Base-by-base conservation (phyloP, 306 rosid genomes). In the Cicer judaicum region DNA sequence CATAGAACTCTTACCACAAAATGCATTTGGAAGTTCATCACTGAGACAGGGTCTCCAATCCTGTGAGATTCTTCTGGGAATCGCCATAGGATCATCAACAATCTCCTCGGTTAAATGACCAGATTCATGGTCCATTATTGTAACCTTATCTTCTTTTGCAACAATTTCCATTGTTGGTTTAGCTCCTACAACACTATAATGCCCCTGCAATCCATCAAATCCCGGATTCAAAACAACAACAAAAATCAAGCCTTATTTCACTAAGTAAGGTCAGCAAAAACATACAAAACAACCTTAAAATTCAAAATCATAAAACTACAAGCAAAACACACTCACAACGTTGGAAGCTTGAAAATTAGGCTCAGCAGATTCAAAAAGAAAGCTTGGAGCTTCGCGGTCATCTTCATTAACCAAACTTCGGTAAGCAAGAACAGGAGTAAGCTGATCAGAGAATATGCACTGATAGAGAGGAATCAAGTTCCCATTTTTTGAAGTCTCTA, bases 341-440 rank as follows among this genome's bases (percentile, higher is more conserved):
- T 16, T 73, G 0, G 83, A 76, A 40, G 60, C 77, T 43, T 77
- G 78, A 34, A 50, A 13, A 68, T 77, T 83, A 16, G 89, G 89
- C 79, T 93, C 98, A 7, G 86, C 97, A 0, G 97, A 85, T 76
- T 93, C 98, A 43, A 87, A 91, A 1, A 93, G 90, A 86, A 93
- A 93, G 79, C 98, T 93, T 0, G 95, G 97, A 82, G 98, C 82
- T 9, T 90, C 93, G 42, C 85, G 39, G 60, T 93, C 93, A 50
- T 88, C 92, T 64, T 90, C 92, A 34, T 84, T 84, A 52, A 90
- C 96, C 66, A 93, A 75, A 60, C 83, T 60, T 14, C 96, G 91
- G 48, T 93, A 91, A 12, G 93, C 97, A 38, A 91, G 82, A 42
- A 93, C 72, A 15, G 98, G 97, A 10, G 92, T 91, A 9, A 93